Evolutionary conservation across 768 basidiomycete genomes (phyloP), one percentile per base, ranked within the genome.

Genomic region (Cystofilobasidium bisporidii): DNA sequence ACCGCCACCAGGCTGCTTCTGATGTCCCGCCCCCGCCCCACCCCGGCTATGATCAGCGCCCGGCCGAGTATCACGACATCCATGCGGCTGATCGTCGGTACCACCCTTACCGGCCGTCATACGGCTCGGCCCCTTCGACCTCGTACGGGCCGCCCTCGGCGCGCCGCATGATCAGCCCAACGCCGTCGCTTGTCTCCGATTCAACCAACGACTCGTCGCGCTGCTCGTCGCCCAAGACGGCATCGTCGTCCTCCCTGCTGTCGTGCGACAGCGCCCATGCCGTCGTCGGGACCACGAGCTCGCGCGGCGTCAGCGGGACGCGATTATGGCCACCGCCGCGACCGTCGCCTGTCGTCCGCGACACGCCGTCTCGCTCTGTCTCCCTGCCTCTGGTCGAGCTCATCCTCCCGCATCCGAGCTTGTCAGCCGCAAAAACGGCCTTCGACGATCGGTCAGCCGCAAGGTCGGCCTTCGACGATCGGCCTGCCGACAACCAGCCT

Each of bases 201-300:
- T 28, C 53, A 30, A 56, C 53, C 6, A 30, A 10, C 53, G 53
- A 56, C 53, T 56, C 53, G 53, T 56, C 53, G 5, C 53, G 53
- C 53, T 56, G 53, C 53, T 56, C 53, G 28, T 56, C 53, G 53
- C 53, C 53, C 28, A 56, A 56, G 53, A 48, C 47, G 22, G 47
- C 22, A 5, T 48, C 22, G 4, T n/a, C 18, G 22, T n/a, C 22
- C 4, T n/a, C 22, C 4, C 3, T 8, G 14, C 48, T 24, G 22
- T 50, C 48, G 48, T 12, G 5, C 2, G 20, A 24, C 40, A 11
- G 24, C 36, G 26, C 26, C 60, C 36, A 38, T 50, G 26, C 50
- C 62, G 22, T 63, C 50, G 32, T 53, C n/a, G 22, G 61, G 36
- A 36, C 36, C 6, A 53, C 15, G 32, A 33, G 14, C 28, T 33